These are phyloP conservation scores for Pezicula radicicola DNA, from an alignment of 2,329 filamentous ascomycete genomes.

Conservation along the genomic window DNA sequence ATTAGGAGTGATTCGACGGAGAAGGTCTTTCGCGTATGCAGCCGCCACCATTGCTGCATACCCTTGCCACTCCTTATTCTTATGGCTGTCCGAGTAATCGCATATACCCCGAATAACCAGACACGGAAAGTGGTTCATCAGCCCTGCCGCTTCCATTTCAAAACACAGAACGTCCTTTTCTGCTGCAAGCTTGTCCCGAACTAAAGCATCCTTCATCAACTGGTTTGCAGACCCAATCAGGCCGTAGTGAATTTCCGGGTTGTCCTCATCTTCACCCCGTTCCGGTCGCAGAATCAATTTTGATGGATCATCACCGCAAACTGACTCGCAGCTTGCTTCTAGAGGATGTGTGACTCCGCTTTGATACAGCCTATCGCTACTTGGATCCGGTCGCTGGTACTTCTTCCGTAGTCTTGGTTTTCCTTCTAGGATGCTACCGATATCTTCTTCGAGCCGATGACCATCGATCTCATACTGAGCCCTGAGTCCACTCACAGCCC, in stretches of 20 bases:
- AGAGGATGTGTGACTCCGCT: constrained; percentile 9
- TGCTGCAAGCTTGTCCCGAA: constrained; percentile 10
- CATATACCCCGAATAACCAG: constrained; percentile 31
- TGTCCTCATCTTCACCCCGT: constrained; percentile 12
- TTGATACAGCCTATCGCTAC: constrained; percentile 27
- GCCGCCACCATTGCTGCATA: constrained; percentile 16
- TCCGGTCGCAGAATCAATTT: constrained; percentile 14
- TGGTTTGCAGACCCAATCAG: constrained; percentile 31
- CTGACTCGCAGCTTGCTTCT: constrained; percentile 10
- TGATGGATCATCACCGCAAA: constrained; percentile 17
- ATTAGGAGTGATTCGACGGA: constrained; percentile 13
- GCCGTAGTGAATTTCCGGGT: constrained; percentile 31
- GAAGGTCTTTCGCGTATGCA: constrained; percentile 21
- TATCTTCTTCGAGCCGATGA: constrained; percentile 13
- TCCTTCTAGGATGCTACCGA: constrained; percentile 19
- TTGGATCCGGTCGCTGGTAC: constrained; percentile 21
- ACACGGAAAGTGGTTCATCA: constrained; percentile 27
- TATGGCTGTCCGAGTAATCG: constrained; percentile 30
- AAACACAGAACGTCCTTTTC: constrained; percentile 26
- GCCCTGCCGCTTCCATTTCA: constrained; percentile 31
- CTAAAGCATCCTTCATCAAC: constrained; percentile 13
- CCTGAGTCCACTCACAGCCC: constrained; percentile 18
- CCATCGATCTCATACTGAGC: constrained; percentile 15
- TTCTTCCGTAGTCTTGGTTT: constrained; percentile 23
- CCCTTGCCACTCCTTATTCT: constrained; percentile 16